phyloP scores from a whole-genome alignment of 2,329 filamentous ascomycete species.

The Phialemonium atrogriseum region DNA sequence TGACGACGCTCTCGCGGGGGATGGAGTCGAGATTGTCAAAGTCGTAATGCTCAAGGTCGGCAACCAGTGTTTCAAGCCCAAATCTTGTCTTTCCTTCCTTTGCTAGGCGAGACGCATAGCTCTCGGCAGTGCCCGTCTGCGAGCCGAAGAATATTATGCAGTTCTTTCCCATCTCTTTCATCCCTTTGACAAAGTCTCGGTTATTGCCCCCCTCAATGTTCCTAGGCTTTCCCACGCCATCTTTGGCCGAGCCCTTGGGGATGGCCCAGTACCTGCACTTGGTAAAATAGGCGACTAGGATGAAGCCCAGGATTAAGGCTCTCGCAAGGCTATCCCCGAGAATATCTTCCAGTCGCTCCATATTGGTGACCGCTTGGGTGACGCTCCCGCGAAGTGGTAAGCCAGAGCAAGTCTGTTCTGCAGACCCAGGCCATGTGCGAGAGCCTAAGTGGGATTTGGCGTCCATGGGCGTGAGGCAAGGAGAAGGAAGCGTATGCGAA shows the following conservation, averaged over 20 bases:
- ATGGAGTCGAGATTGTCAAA: slow-evolving; percentile 87
- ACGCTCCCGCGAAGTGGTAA: too few species aligned
- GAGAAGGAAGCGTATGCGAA: too few species aligned
- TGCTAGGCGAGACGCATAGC: slow-evolving; percentile 89
- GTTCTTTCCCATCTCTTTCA: slow-evolving; percentile 93
- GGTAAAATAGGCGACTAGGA: slow-evolving; percentile 92
- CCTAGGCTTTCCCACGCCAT: slow-evolving; percentile 60
- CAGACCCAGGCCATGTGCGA: too few species aligned
- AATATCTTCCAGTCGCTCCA: too few species aligned
- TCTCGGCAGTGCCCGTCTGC: slow-evolving; percentile 95
- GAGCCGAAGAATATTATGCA: slow-evolving; percentile 98
- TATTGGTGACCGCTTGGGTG: too few species aligned
- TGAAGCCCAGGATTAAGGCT: slow-evolving; percentile 75
- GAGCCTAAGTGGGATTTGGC: too few species aligned
- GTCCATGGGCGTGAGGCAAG: too few species aligned
- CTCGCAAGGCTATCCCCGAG: too few species aligned
- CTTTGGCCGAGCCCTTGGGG: slow-evolving; percentile 80
- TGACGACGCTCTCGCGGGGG: slow-evolving; percentile 80
- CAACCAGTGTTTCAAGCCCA: slow-evolving; percentile 95
- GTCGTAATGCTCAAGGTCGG: slow-evolving; percentile 96
- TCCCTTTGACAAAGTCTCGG: slow-evolving; percentile 86
- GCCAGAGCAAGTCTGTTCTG: too few species aligned
- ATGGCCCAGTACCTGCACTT: slow-evolving; percentile 92
- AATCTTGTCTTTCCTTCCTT: slow-evolving; percentile 97
- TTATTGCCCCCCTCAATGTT: slow-evolving; percentile 73